phyloP scores from a whole-genome alignment of 139 green algal species.

The Haematococcus lacustris region DNA sequence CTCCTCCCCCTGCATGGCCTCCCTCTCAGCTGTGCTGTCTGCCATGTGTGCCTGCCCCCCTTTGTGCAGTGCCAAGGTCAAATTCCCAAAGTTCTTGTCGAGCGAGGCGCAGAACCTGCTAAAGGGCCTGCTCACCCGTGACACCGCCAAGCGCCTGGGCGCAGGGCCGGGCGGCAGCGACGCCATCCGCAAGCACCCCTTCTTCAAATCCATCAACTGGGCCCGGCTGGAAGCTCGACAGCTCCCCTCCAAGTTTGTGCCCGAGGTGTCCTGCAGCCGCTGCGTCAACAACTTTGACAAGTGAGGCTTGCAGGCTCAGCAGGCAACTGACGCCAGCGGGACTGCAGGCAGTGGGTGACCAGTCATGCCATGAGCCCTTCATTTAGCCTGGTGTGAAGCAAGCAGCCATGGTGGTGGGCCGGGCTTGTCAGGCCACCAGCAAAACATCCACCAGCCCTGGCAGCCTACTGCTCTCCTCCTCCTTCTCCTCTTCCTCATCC shows the following conservation, averaged over 20 bases:
- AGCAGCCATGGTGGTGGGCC: too few relatives aligned
- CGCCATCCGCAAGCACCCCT: slow-evolving; percentile 72
- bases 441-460: too few relatives aligned
- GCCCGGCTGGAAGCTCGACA: slow-evolving; percentile 61
- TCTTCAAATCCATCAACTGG: slow-evolving; percentile 90
- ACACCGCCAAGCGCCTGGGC: slow-evolving; percentile 78
- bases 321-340: too few relatives aligned
- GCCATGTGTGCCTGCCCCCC: too few relatives aligned
- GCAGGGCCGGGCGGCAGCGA: slow-evolving; percentile 53
- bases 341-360: too few relatives aligned
- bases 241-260: slow-evolving; percentile 80
- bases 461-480: too few relatives aligned
- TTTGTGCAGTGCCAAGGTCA: slow-evolving; percentile 24
- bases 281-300: slow-evolving; percentile 31
- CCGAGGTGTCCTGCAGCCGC: slow-evolving; percentile 25
- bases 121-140: slow-evolving; percentile 74
- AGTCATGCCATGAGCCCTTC: too few relatives aligned
- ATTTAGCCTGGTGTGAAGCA: too few relatives aligned
- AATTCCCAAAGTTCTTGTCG: slow-evolving; percentile 39
- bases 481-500: too few relatives aligned
- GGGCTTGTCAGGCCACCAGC: too few relatives aligned
- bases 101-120: slow-evolving; percentile 42
- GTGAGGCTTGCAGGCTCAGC: slow-evolving; percentile 11
- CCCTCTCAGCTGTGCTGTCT: too few relatives aligned
- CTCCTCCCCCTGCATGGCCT: too few relatives aligned